Evolutionary conservation across 257 asterid species (phyloP).

Genomic region (Nicotiana tabacum): DNA sequence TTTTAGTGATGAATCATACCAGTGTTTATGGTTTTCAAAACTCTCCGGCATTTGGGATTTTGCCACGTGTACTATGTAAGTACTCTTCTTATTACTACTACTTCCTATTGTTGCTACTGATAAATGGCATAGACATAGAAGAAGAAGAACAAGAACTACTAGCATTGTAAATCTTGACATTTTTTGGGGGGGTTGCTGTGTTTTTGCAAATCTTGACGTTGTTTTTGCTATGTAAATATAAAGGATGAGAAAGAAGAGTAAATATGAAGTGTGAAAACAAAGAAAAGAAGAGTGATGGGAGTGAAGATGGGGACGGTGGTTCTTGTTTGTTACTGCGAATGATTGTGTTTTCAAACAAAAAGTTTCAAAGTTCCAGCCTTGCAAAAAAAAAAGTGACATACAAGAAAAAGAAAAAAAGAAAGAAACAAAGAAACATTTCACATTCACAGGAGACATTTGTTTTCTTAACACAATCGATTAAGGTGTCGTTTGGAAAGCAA

Average conservation of each 20-base stretch:
- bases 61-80: constrained; percentile 85
- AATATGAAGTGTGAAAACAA: constrained; percentile 4
- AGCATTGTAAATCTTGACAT: neutral
- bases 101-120: constrained; percentile 10
- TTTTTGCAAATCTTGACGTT: neutral
- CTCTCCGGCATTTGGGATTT: constrained; percentile 63
- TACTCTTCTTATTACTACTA: constrained; percentile 15
- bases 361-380: neutral
- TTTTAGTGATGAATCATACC: constrained; percentile 54
- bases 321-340: neutral
- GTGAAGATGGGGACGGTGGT: neutral
- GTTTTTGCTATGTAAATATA: neutral
- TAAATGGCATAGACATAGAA: constrained; percentile 20
- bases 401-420: no score
- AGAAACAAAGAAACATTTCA: neutral
- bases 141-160: neutral
- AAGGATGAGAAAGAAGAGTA: neutral
- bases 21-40: constrained; percentile 47
- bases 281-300: neutral
- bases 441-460: neutral
- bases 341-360: neutral
- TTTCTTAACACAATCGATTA: no score
- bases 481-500: no score
- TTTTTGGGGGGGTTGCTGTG: neutral
- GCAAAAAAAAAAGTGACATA: neutral